Conservation (phyloP, 2,329 filamentous ascomycete genomes). For the Claviceps sp. region DNA sequence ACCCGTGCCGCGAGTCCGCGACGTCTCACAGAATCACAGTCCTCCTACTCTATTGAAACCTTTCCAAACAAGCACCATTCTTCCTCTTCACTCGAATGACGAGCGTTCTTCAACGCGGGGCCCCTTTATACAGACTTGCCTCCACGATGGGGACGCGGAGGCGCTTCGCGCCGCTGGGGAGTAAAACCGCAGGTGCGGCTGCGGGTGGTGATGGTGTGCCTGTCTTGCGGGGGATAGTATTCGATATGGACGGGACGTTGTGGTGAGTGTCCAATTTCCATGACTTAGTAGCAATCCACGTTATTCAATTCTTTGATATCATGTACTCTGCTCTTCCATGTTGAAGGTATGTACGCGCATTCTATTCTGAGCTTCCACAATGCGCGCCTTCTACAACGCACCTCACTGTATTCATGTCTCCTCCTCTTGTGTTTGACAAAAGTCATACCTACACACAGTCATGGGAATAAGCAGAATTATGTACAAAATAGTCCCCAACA, state of each 20-base stretch:
- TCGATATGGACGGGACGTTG: slow-evolving; percentile 91
- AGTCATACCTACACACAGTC: neutral
- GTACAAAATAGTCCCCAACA: slow-evolving; percentile 64
- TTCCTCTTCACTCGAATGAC: neutral
- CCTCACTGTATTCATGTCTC: too few species aligned
- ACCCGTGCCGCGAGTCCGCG: too few species aligned
- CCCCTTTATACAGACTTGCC: slow-evolving; percentile 17
- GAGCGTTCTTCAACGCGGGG: neutral
- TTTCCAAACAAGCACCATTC: too few species aligned
- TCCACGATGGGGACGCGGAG: slow-evolving; percentile 30
- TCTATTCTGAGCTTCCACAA: too few species aligned
- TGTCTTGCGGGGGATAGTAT: slow-evolving; percentile 51
- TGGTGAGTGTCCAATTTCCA: slow-evolving; percentile 41
- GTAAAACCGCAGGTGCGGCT: slow-evolving; percentile 15
- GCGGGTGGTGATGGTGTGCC: slow-evolving; percentile 17
- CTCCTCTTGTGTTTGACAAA: neutral
- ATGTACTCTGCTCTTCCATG: too few species aligned
- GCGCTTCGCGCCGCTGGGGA: slow-evolving; percentile 43
- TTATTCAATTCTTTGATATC: too few species aligned
- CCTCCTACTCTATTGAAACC: too few species aligned
- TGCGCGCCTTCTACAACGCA: too few species aligned
- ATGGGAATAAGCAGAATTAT: neutral
- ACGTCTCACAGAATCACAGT: too few species aligned
- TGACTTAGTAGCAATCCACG: neutral
- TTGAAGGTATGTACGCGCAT: too few species aligned